These are phyloP conservation scores for Saraca asoca DNA, from an alignment of 331 rosid genomes.

Conservation along the genomic window DNA sequence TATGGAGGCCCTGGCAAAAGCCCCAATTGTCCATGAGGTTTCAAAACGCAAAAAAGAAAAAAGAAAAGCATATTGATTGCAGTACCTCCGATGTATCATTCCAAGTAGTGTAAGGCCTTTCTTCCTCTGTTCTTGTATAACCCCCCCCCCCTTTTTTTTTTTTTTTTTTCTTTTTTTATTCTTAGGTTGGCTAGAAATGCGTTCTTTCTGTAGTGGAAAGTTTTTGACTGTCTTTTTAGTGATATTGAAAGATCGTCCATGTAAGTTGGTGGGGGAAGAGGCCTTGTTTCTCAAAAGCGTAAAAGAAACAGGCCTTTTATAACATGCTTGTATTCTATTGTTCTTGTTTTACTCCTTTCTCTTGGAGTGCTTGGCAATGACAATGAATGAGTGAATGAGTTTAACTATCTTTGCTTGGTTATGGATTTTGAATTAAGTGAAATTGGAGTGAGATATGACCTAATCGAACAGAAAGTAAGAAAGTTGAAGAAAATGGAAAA, in stretches of 20 bases:
- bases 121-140: conserved; percentile 42
- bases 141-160: too few species aligned
- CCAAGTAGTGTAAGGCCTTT: conserved; percentile 42
- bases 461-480: too few species aligned
- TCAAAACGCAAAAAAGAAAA: neutral
- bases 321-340: conserved; percentile 58
- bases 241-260: conserved; percentile 62
- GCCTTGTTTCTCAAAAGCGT: conserved; percentile 76
- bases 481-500: too few species aligned
- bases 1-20: conserved; percentile 98
- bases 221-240: conserved; percentile 62
- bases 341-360: conserved; percentile 61
- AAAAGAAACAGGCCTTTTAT: conserved; percentile 61
- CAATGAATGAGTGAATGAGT: conserved; percentile 40
- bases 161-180: conserved; percentile 6
- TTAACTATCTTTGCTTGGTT: neutral
- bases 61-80: conserved; percentile 1
- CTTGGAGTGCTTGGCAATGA: conserved; percentile 67
- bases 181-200: conserved; percentile 38
- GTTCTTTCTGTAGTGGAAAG: conserved; percentile 68
- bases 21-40: conserved; percentile 58
- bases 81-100: conserved; percentile 50
- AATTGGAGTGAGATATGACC: too few species aligned
- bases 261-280: conserved; percentile 56
- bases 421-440: neutral